phyloP scores from a whole-genome alignment of 768 basidiomycete genomes.

The Naganishia kalamii region DNA sequence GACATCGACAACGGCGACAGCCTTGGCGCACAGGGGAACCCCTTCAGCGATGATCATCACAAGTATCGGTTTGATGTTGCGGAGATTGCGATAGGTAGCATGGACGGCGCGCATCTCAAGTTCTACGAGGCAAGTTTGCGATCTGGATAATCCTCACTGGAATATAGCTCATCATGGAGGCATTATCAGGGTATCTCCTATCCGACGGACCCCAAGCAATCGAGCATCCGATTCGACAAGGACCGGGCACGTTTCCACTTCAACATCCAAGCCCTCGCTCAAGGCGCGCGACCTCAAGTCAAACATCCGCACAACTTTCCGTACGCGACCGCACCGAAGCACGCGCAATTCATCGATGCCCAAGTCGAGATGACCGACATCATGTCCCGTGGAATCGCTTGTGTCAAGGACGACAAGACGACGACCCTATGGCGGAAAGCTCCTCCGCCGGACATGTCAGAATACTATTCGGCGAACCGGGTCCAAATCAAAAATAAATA shows the following conservation, averaged over 20 bases:
- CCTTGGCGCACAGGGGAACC: background rate
- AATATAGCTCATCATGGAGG: background rate
- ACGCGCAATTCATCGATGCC: conserved; percentile 6
- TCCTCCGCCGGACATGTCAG: background rate
- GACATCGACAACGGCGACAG: background rate
- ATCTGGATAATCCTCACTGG: background rate
- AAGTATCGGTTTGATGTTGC: conserved; percentile 10
- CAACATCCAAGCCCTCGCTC: background rate
- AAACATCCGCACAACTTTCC: conserved; percentile 6
- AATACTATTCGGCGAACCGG: background rate
- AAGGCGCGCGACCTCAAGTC: background rate
- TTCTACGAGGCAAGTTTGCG: background rate
- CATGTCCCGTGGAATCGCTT: conserved; percentile 12
- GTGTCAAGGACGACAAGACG: conserved; percentile 10
- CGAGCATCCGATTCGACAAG: conserved; percentile 14
- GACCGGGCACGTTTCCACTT: conserved; percentile 8
- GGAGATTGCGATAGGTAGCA: conserved; percentile 10
- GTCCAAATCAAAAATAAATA: background rate
- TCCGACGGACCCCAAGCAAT: conserved; percentile 9
- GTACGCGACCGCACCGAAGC: background rate
- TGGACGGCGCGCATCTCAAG: conserved; percentile 3
- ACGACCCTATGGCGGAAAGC: conserved; percentile 12
- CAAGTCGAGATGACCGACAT: conserved; percentile 14
- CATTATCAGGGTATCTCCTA: conserved; percentile 2
- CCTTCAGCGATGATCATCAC: background rate